Conservation (phyloP, 2,329 filamentous ascomycete species). For the Stachybotrys echinatus region DNA sequence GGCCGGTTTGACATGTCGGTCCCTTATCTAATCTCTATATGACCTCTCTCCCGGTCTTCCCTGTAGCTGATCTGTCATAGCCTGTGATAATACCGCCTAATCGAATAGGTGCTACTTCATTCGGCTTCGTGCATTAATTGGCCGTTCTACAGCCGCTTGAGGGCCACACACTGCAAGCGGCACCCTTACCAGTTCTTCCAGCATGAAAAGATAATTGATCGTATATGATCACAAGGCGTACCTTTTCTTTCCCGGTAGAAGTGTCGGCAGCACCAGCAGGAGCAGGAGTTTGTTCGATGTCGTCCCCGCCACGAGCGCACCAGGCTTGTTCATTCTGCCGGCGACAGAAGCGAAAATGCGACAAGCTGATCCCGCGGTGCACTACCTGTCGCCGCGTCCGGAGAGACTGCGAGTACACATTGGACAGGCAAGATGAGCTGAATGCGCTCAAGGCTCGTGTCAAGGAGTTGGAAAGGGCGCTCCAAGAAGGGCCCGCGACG, state of each 20-base stretch:
- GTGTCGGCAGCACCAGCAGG: not conserved
- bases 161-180: not conserved
- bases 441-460: not conserved
- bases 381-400: not conserved
- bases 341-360: not conserved
- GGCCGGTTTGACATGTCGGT: too few species aligned
- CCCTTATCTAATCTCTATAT: too few species aligned
- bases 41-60: too few species aligned
- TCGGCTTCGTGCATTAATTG: not conserved
- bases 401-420: not conserved
- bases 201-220: too few species aligned
- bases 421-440: constrained; percentile 1
- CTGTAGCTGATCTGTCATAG: too few species aligned
- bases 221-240: not conserved
- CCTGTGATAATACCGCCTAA: not conserved
- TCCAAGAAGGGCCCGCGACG: not conserved
- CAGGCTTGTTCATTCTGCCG: constrained; percentile 1
- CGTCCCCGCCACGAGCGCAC: not conserved
- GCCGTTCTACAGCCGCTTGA: not conserved
- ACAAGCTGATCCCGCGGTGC: not conserved
- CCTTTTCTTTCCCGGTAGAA: constrained; percentile 1
- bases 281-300: not conserved
- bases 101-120: not conserved
- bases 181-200: not conserved
- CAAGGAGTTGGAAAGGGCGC: not conserved